These are phyloP conservation scores for Uncinocarpus reesii DNA, from an alignment of 2,329 filamentous ascomycete genomes.

Conservation along the genomic window DNA sequence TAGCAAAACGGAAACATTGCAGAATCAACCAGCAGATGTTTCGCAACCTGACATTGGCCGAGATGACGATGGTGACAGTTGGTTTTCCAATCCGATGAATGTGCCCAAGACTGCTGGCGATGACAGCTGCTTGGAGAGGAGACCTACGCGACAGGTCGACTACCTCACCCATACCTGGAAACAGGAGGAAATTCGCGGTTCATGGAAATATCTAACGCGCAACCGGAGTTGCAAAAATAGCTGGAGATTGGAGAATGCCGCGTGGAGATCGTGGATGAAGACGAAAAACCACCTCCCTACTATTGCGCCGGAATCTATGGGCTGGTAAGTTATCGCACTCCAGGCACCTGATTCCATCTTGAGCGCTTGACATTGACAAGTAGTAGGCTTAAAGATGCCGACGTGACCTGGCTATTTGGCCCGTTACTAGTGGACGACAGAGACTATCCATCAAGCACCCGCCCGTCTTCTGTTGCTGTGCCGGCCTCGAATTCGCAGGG, in stretches of 20 bases:
- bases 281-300: conserved; percentile 77
- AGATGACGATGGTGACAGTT: background rate
- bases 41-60: background rate
- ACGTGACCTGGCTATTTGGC: conserved; percentile 95
- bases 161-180: conserved; percentile 88
- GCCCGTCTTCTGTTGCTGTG: conserved; percentile 45
- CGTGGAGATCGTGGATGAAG: conserved; percentile 95
- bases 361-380: background rate
- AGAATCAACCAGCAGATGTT: background rate
- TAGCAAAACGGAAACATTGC: background rate
- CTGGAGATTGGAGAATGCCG: conserved; percentile 81
- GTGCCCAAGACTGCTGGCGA: conserved; percentile 37
- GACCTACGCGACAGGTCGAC: conserved; percentile 83
- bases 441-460: conserved; percentile 39
- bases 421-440: conserved; percentile 53
- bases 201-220: conserved; percentile 85
- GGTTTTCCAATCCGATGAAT: background rate
- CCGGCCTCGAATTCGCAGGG: conserved; percentile 56
- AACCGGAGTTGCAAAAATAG: conserved; percentile 67
- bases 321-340: conserved; percentile 54
- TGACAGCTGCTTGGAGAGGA: conserved; percentile 62
- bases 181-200: conserved; percentile 95
- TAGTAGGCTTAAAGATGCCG: conserved; percentile 85
- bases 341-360: background rate
- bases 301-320: conserved; percentile 79